Percentiles rank a stretch among this genome's conserved stretches.
Conservation (phyloP, 2,329 filamentous ascomycete species). For the Parastagonospora nodorum region DNA sequence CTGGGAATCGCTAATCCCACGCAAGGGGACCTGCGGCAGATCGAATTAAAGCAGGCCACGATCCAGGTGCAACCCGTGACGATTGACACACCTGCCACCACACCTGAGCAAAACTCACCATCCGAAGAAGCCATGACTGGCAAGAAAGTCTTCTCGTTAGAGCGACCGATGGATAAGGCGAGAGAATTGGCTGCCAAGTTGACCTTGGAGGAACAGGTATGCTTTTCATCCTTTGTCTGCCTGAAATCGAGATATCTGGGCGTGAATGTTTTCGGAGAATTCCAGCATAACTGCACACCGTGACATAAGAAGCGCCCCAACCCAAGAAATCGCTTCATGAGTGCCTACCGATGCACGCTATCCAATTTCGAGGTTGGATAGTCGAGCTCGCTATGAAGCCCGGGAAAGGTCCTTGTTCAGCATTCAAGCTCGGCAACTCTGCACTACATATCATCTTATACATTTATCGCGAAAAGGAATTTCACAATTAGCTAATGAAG, state of each 20-base stretch:
- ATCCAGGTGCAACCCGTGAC: slow-evolving; percentile 36
- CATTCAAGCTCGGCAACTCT: too few relatives aligned
- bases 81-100: slow-evolving; percentile 32
- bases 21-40: slow-evolving; percentile 26
- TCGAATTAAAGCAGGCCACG: slow-evolving; percentile 41
- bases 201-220: slow-evolving; percentile 48
- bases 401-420: too few relatives aligned
- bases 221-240: slow-evolving; percentile 3
- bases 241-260: neutral
- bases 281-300: too few relatives aligned
- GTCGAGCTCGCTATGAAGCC: slow-evolving; percentile 1
- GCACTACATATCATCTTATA: slow-evolving; percentile 4
- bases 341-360: neutral
- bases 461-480: slow-evolving; percentile 5
- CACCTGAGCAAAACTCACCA: slow-evolving; percentile 31
- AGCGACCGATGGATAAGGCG: slow-evolving; percentile 41
- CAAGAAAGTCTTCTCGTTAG: slow-evolving; percentile 39
- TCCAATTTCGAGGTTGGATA: neutral
- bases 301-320: too few relatives aligned
- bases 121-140: slow-evolving; percentile 37
- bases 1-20: slow-evolving; percentile 33
- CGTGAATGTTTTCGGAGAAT: too few relatives aligned
- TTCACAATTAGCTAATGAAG: slow-evolving; percentile 24
- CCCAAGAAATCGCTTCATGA: too few relatives aligned
- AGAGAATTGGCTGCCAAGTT: slow-evolving; percentile 42